phyloP scores from a whole-genome alignment of 345 rosid species.

The Erucastrum elatum region DNA sequence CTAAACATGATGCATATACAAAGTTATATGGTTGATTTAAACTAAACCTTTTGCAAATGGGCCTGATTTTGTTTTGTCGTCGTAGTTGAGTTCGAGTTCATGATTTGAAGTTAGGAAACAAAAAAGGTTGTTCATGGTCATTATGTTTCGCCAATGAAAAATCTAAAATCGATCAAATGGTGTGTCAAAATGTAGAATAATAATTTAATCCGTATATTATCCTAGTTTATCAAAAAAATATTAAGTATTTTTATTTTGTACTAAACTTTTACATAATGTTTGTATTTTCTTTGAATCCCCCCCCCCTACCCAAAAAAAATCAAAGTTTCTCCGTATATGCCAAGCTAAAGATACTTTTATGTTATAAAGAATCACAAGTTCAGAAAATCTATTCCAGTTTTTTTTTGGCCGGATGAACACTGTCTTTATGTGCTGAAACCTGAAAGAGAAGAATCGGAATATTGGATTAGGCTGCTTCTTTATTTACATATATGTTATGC shows the following conservation, averaged over 20 bases:
- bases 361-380: constrained; percentile 8
- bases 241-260: no score
- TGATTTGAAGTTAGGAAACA: not conserved
- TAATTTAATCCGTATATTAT: not conserved
- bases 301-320: not conserved
- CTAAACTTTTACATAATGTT: not conserved
- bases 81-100: not conserved
- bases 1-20: not conserved
- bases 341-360: not conserved
- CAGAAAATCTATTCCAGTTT: not conserved
- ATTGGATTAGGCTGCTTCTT: constrained; percentile 23
- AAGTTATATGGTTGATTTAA: not conserved
- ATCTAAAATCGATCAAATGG: not conserved
- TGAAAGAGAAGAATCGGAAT: constrained; percentile 32
- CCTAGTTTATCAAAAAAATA: no score
- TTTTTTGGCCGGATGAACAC: constrained; percentile 26
- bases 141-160: not conserved
- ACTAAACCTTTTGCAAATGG: not conserved
- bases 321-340: not conserved
- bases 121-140: not conserved
- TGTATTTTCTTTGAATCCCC: not conserved
- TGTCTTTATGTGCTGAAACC: constrained; percentile 24
- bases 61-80: not conserved
- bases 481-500: not conserved
- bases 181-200: not conserved